Percentiles rank a stretch among this genome's conserved stretches.
These are phyloP conservation scores for Fagus crenata DNA, from an alignment of 306 rosid species.

Conservation along the genomic window DNA sequence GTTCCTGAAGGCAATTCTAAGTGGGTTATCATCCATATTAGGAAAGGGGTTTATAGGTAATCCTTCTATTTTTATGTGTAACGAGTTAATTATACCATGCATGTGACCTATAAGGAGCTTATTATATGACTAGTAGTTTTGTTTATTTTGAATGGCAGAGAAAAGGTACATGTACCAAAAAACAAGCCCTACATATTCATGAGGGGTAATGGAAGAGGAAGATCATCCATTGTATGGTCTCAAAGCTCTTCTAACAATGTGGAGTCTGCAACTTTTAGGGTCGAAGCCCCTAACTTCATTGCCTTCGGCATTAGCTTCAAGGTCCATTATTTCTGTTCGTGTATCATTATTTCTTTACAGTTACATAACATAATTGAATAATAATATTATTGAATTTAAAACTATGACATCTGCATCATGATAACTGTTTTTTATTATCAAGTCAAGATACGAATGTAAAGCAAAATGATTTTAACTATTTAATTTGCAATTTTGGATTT, in stretches of 20 bases:
- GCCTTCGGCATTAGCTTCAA: constrained; percentile 86
- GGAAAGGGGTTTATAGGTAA: constrained; percentile 77
- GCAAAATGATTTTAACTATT: not conserved
- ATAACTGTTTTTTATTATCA: no score
- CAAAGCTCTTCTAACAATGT: constrained; percentile 70
- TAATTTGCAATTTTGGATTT: not conserved
- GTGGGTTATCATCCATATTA: constrained; percentile 74
- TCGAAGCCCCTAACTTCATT: constrained; percentile 52
- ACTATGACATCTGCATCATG: no score
- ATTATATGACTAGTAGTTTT: not conserved
- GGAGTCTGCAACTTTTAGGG: constrained; percentile 71
- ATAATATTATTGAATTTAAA: no score
- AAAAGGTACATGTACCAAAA: constrained; percentile 65
- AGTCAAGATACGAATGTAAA: no score
- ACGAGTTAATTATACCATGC: not conserved
- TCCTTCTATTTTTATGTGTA: no score
- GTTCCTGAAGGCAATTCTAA: constrained; percentile 63
- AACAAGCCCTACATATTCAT: constrained; percentile 69
- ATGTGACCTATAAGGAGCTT: not conserved
- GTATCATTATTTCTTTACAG: not conserved
- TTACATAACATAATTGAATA: not conserved
- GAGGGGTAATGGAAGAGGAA: constrained; percentile 93
- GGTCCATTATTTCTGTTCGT: constrained; percentile 33
- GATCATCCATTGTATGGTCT: constrained; percentile 60
- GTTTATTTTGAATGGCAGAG: constrained; percentile 44